Percentiles rank a stretch among this genome's conserved stretches.
Evolutionary conservation across 2,329 filamentous ascomycete genomes (phyloP).

Genomic region (Cadophora malorum): DNA sequence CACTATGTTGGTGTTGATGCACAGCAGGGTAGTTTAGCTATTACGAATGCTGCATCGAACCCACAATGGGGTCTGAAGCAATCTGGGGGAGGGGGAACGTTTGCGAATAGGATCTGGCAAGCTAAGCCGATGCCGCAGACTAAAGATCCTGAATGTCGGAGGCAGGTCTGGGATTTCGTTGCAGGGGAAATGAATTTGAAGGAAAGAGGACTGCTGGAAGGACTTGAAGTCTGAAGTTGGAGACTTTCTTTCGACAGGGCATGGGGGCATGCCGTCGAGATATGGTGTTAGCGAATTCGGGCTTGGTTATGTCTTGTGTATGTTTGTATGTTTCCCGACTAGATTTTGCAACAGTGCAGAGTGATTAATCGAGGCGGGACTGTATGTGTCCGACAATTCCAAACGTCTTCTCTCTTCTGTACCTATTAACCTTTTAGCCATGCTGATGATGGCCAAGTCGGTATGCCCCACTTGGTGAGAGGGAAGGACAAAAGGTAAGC

Average conservation of each 20-base stretch:
- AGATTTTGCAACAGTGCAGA: no score
- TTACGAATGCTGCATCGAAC: constrained; percentile 36
- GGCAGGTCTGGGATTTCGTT: constrained; percentile 37
- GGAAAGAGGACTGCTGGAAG: constrained; percentile 22
- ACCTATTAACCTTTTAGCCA: neutral
- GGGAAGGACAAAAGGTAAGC: neutral
- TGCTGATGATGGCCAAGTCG: neutral
- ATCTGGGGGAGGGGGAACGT: constrained; percentile 36
- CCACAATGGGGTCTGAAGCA: constrained; percentile 29
- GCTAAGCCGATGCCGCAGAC: constrained; percentile 40
- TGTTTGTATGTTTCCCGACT: no score
- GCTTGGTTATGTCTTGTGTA: no score
- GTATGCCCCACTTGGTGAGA: neutral
- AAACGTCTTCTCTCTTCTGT: no score
- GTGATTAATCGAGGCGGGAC: neutral
- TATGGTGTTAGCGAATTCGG: no score
- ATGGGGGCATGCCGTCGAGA: no score
- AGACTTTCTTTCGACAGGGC: neutral
- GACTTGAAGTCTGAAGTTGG: constrained; percentile 10
- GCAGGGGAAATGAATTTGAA: constrained; percentile 26
- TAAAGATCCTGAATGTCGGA: constrained; percentile 35
- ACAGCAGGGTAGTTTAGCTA: constrained; percentile 40
- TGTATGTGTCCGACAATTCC: neutral
- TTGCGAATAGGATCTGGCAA: constrained; percentile 41
- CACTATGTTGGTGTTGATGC: constrained; percentile 33